A percentile compares a stretch with the other conserved stretches of the same genome.
Evolutionary conservation across 768 basidiomycete genomes (phyloP).

Genomic region (Megacollybia marginata): DNA sequence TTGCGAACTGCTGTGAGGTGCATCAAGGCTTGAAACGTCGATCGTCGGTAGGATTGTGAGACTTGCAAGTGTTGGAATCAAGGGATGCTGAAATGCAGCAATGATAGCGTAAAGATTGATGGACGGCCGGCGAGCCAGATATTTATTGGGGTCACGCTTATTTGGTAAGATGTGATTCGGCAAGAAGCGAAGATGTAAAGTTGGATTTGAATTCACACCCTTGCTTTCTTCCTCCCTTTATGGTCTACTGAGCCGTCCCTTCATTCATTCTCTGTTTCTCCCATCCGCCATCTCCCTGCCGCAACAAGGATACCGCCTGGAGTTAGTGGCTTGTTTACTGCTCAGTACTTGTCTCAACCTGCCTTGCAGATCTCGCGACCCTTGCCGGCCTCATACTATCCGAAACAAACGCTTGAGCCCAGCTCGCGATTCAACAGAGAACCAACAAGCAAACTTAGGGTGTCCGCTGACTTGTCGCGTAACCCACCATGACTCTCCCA

Average conservation of each 20-base stretch:
- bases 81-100: too few species aligned
- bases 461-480: slow-evolving; percentile 42
- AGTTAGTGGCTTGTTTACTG: slow-evolving; percentile 18
- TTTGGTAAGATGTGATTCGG: too few species aligned
- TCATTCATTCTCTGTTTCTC: slow-evolving; percentile 6
- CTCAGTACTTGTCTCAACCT: slow-evolving; percentile 10
- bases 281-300: slow-evolving; percentile 28
- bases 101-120: too few species aligned
- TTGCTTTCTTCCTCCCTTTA: too few species aligned
- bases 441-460: slow-evolving; percentile 14
- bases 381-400: slow-evolving; percentile 73
- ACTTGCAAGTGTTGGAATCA: too few species aligned
- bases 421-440: slow-evolving; percentile 46
- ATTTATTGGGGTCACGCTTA: too few species aligned
- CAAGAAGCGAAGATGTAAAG: too few species aligned
- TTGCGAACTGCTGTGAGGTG: too few species aligned
- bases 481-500: slow-evolving; percentile 30
- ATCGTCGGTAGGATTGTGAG: too few species aligned
- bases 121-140: too few species aligned
- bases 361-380: slow-evolving; percentile 79
- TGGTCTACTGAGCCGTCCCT: background rate
- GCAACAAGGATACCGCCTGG: slow-evolving; percentile 44
- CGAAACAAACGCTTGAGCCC: slow-evolving; percentile 61
- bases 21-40: too few species aligned
- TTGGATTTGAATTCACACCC: too few species aligned